Evolutionary conservation across 352 stramenopile genomes (phyloP).

Genomic region (Phytophthora pinifolia): DNA sequence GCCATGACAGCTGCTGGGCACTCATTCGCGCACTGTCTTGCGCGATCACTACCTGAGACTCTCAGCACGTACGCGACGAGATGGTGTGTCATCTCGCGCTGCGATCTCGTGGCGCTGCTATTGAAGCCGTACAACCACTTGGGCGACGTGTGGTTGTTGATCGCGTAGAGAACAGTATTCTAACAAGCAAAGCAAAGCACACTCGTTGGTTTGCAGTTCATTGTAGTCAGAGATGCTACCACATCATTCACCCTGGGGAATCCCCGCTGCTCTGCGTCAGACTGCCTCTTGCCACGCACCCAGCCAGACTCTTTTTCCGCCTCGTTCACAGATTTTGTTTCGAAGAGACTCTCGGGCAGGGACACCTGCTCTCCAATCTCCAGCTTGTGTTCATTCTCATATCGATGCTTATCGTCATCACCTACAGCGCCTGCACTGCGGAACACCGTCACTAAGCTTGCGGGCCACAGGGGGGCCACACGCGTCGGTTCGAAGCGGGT

Average conservation of each 20-base stretch:
- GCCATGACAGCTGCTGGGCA: slow-evolving; percentile 12
- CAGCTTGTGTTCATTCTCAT: neutral
- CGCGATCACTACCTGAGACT: neutral
- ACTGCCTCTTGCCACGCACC: neutral
- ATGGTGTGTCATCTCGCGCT: slow-evolving; percentile 31
- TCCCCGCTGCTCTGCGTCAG: neutral
- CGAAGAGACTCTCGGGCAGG: neutral
- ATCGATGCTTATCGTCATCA: neutral
- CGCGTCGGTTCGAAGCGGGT: slow-evolving; percentile 31
- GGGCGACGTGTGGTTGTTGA: slow-evolving; percentile 35
- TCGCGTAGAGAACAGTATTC: slow-evolving; percentile 30
- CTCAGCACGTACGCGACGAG: slow-evolving; percentile 28
- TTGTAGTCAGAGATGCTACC: neutral
- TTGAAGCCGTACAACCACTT: slow-evolving; percentile 38
- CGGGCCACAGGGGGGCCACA: neutral
- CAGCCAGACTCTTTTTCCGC: neutral
- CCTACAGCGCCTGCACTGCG: neutral
- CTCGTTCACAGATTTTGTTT: neutral
- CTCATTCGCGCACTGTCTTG: too few relatives aligned
- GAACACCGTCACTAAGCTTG: neutral
- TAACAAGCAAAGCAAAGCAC: slow-evolving; percentile 1
- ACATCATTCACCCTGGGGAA: neutral
- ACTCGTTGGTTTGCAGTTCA: neutral
- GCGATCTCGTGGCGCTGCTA: slow-evolving; percentile 29
- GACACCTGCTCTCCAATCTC: neutral